phyloP scores from a whole-genome alignment of 2,329 filamentous ascomycete species.

The Fusarium gaditjirri region DNA sequence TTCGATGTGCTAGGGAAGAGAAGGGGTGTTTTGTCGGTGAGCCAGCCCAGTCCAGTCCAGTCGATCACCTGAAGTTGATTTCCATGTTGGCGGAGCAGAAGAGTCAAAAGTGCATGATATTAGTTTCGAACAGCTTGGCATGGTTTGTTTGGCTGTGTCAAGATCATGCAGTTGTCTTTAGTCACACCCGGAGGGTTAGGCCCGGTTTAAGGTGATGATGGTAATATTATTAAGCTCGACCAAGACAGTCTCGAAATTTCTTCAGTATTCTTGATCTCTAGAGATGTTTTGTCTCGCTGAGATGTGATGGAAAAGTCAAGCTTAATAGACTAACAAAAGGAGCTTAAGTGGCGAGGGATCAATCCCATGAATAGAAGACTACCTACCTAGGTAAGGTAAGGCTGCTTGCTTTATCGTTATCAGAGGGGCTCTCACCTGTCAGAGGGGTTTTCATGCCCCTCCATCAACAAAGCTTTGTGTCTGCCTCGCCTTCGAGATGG shows the following conservation, averaged over 20 bases:
- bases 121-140: conserved; percentile 28
- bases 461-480: conserved; percentile 7
- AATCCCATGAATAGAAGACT: no score
- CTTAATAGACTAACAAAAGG: not conserved
- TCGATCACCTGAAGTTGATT: not conserved
- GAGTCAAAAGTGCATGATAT: conserved; percentile 34
- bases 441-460: conserved; percentile 2
- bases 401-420: conserved; percentile 3
- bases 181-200: conserved; percentile 31
- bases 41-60: not conserved
- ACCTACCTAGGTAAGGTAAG: no score
- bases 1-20: not conserved
- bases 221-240: not conserved
- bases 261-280: not conserved
- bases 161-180: conserved; percentile 43
- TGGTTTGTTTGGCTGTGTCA: conserved; percentile 41
- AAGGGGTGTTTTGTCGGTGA: conserved; percentile 31
- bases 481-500: not conserved
- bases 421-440: not conserved
- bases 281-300: not conserved
- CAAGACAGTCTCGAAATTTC: conserved; percentile 14
- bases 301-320: conserved; percentile 3
- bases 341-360: not conserved
- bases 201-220: conserved; percentile 3
- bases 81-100: conserved; percentile 20